Evolutionary conservation across 495 filamentous ascomycete genomes (phyloP).

Genomic region (Aspergillus ellipticus): DNA sequence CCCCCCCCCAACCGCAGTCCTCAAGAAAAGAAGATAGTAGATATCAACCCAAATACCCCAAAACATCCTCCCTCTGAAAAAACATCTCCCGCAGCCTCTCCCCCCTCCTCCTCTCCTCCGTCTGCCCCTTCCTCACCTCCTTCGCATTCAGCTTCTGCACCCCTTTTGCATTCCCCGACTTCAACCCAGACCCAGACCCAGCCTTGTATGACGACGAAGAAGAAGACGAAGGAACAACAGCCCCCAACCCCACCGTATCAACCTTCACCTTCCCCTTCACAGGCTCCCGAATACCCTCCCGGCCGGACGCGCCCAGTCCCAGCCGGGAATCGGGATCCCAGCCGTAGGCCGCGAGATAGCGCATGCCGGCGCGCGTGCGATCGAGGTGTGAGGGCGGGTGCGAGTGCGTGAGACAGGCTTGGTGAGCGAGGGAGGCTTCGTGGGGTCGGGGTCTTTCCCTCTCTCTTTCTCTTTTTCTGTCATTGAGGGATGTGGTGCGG

Average conservation of each 20-base stretch:
- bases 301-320: conserved; percentile 65
- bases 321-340: conserved; percentile 80
- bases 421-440: conserved; percentile 73
- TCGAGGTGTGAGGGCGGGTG: conserved; percentile 82
- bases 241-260: conserved; percentile 70
- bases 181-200: no score
- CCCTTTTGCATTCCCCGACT: no score
- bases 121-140: conserved; percentile 57
- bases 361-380: conserved; percentile 70
- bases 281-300: conserved; percentile 70
- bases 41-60: conserved; percentile 61
- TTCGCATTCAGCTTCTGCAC: conserved; percentile 64
- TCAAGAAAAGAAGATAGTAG: not conserved
- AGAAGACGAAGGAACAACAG: conserved; percentile 27
- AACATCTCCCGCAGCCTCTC: conserved; percentile 63
- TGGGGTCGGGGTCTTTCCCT: conserved; percentile 49
- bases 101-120: conserved; percentile 58
- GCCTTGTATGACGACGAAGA: no score
- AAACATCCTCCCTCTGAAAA: conserved; percentile 65
- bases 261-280: conserved; percentile 70
- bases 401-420: conserved; percentile 74
- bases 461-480: no score
- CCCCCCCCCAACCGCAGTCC: not conserved
- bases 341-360: conserved; percentile 70
- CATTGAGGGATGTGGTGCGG: not conserved